Base-by-base conservation (phyloP, 2,329 filamentous ascomycete species). In the Fusarium xyrophilum region DNA sequence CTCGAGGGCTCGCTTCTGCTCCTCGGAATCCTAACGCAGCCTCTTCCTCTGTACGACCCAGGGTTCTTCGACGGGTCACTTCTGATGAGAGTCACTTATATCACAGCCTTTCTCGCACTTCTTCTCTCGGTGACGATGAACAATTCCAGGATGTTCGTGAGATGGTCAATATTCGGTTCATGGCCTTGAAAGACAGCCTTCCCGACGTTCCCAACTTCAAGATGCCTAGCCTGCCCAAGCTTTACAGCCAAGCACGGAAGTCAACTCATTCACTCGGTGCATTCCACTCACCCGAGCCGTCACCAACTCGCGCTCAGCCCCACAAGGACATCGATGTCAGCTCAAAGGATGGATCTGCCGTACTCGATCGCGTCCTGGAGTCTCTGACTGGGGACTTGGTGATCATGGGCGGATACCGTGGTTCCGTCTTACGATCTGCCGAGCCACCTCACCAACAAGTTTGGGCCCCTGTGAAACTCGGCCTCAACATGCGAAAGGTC, bases 381-480 rank as follows among this genome's bases (percentile, higher is more conserved):
- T 82, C 88, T 8, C 81, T 97, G 25, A 92, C 89, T 1, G 94
- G 95, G 1, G 95, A 98, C 75, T 77, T 98, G 11, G 93, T 98
- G 11, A 84, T 97, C 32, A 85, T 98, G 75, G 95, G 95, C 23
- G 95, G 95, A 17, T 97, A 97, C 75, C 86, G 95, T 68, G 95
- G 95, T 6, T 97, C 94, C 0, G 85, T 97, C n/a, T 79, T 98
- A 32, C 89, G 94, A 32, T 96, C 93, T 14, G 91, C 93, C 14
- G 89, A 93, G 65, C 86, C 91, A 12, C 91, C 92, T 7, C 88
- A 95, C 74, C 89, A 93, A n/a, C 93, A 97, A 76, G 81, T 97
- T 1, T 98, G 95, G 95, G 92, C 96, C 3, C 94, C 94, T 0
- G 90, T 97, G 74, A 97, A 97, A 78, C 90, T 97, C 30, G 94